Conservation (phyloP, 2,329 filamentous ascomycete genomes). For the Nothopassalora personata region DNA sequence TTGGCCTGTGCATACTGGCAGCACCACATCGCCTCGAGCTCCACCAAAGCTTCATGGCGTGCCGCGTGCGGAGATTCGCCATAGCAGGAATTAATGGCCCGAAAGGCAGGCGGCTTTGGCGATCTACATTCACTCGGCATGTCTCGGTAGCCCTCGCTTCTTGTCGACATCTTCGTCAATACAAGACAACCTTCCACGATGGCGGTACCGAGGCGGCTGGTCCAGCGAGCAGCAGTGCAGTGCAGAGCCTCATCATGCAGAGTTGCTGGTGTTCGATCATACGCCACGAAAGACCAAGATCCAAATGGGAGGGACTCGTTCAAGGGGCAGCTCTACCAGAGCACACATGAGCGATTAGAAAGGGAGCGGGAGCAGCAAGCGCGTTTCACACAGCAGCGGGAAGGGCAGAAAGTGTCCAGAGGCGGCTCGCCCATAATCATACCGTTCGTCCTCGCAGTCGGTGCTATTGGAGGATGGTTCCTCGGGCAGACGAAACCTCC, state of each 20-base stretch:
- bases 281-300: constrained; percentile 36
- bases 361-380: constrained; percentile 55
- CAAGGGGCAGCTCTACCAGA: constrained; percentile 58
- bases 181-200: constrained; percentile 24
- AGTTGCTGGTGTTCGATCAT: constrained; percentile 26
- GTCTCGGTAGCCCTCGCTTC: background rate
- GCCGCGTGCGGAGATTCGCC: background rate
- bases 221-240: constrained; percentile 15
- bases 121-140: background rate
- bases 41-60: background rate
- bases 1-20: background rate
- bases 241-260: constrained; percentile 7
- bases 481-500: constrained; percentile 48
- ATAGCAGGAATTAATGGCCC: background rate
- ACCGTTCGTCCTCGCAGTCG: constrained; percentile 43
- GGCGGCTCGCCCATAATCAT: constrained; percentile 28
- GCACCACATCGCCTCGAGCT: background rate
- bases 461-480: constrained; percentile 52
- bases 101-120: background rate
- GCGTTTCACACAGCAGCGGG: constrained; percentile 40
- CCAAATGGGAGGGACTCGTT: constrained; percentile 41
- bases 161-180: background rate
- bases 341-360: constrained; percentile 53
- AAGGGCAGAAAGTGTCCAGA: constrained; percentile 25
- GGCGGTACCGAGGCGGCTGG: constrained; percentile 12